These are phyloP conservation scores for Wallacemonas collosoma DNA, from an alignment of 208 protist genomes.

Conservation along the genomic window DNA sequence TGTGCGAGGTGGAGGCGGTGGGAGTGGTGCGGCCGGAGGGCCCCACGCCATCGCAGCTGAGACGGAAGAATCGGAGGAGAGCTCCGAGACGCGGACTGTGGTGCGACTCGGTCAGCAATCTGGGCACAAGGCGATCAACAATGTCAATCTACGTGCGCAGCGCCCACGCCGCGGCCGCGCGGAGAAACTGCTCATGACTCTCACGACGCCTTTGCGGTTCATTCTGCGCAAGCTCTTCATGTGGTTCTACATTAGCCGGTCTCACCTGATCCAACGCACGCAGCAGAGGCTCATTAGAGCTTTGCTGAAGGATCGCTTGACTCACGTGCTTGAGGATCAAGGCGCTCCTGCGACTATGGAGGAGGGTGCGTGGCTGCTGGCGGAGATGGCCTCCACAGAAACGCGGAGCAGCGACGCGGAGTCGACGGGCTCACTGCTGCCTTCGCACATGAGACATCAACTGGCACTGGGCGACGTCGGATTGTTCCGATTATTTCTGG, in stretches of 20 bases:
- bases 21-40: constrained; percentile 18
- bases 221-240: constrained; percentile 43
- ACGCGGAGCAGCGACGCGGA: constrained; percentile 32
- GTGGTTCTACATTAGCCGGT: constrained; percentile 47
- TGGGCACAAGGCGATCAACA: constrained; percentile 37
- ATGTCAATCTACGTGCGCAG: constrained; percentile 47
- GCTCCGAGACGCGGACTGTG: constrained; percentile 56
- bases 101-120: constrained; percentile 34
- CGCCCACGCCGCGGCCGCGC: constrained; percentile 33
- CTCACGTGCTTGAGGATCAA: constrained; percentile 30
- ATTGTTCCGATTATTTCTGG: constrained; percentile 62
- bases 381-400: constrained; percentile 36
- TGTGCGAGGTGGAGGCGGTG: constrained; percentile 23
- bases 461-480: constrained; percentile 44
- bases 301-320: constrained; percentile 48
- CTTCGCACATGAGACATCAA: constrained; percentile 43
- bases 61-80: constrained; percentile 34
- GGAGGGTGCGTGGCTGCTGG: constrained; percentile 33
- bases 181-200: constrained; percentile 31
- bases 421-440: constrained; percentile 38
- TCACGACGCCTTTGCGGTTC: constrained; percentile 38
- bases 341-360: constrained; percentile 22
- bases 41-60: constrained; percentile 22
- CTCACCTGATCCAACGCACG: constrained; percentile 42
- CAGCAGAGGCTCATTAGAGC: constrained; percentile 41